Evolutionary conservation across 176 grass and related monocot genomes (phyloP).

Genomic region (Oryza meridionalis): DNA sequence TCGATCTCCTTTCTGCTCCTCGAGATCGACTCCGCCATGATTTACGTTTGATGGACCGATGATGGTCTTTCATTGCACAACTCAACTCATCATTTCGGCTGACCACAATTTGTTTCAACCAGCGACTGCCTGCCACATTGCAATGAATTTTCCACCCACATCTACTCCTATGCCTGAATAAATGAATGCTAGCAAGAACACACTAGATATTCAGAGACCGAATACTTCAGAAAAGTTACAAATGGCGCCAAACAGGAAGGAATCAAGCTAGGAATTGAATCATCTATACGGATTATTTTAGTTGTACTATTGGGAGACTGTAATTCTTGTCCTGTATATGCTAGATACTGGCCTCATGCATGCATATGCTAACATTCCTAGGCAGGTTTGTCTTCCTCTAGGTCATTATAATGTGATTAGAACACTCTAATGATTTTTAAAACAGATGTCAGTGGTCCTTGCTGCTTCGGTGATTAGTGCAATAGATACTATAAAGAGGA

Average conservation of each 20-base stretch:
- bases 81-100: slow-evolving; percentile 29
- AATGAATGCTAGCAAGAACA: not conserved
- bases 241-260: not conserved
- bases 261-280: slow-evolving; percentile 15
- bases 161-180: not conserved
- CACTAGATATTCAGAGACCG: not conserved
- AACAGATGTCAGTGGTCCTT: slow-evolving; percentile 47
- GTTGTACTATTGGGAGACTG: slow-evolving; percentile 22
- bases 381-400: slow-evolving; percentile 48
- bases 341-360: slow-evolving; percentile 22
- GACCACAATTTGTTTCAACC: slow-evolving; percentile 9
- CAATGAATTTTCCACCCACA: not conserved
- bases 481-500: slow-evolving; percentile 34
- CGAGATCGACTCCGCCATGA: slow-evolving; percentile 59
- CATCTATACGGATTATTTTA: slow-evolving; percentile 30
- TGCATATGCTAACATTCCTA: slow-evolving; percentile 46
- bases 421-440: slow-evolving; percentile 54
- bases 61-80: slow-evolving; percentile 46
- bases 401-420: slow-evolving; percentile 42
- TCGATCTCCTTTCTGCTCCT: slow-evolving; percentile 60
- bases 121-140: not conserved
- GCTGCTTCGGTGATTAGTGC: slow-evolving; percentile 37
- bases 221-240: not conserved
- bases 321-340: slow-evolving; percentile 20
- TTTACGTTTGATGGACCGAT: slow-evolving; percentile 65